Conservation (phyloP, 176 grass and related monocot species). For the Juncus effusus region DNA sequence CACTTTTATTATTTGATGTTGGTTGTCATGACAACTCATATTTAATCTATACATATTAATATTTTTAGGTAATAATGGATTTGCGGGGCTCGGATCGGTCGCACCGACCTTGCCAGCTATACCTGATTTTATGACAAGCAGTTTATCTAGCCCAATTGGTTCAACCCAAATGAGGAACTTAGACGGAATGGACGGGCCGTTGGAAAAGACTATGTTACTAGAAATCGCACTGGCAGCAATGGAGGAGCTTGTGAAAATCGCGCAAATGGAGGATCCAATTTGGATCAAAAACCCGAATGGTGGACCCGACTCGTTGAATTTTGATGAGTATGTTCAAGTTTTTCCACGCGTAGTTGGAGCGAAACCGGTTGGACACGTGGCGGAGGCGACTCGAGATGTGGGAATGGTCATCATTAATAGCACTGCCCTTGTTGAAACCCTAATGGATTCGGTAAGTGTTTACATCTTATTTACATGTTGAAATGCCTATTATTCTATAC, state of each 20-base stretch:
- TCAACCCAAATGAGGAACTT: conserved; percentile 32
- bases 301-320: conserved; percentile 49
- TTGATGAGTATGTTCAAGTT: conserved; percentile 56
- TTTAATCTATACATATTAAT: no score
- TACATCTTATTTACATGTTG: conserved; percentile 3
- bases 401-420: conserved; percentile 65
- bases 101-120: conserved; percentile 35
- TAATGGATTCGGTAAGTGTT: conserved; percentile 77
- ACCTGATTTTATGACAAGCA: conserved; percentile 44
- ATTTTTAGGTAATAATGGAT: conserved; percentile 12
- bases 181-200: conserved; percentile 20
- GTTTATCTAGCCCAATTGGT: conserved; percentile 18
- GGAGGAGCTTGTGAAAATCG: conserved; percentile 84
- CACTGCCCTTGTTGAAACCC: conserved; percentile 70
- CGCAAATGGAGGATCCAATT: conserved; percentile 75
- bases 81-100: conserved; percentile 41
- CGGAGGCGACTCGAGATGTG: conserved; percentile 67
- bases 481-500: neutral
- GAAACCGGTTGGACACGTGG: conserved; percentile 46
- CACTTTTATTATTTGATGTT: no score
- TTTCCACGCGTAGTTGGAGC: conserved; percentile 46
- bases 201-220: conserved; percentile 54
- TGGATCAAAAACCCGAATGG: conserved; percentile 46
- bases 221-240: conserved; percentile 83
- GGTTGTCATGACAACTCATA: no score